phyloP scores from a whole-genome alignment of 257 asterid species.

The Solanum arcanum region DNA sequence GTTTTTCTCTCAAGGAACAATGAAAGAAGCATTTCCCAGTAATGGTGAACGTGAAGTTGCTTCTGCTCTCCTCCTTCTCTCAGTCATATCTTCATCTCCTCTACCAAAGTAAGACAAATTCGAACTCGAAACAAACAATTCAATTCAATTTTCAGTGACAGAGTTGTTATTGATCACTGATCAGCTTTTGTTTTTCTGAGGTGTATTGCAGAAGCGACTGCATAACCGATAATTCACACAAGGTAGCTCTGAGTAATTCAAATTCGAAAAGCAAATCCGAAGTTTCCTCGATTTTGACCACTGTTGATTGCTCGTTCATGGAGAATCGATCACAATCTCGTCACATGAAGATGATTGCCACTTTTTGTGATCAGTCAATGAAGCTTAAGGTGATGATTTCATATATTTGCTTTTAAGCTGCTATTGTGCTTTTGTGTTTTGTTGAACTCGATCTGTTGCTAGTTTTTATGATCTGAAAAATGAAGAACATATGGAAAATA shows the following conservation, averaged over 20 bases:
- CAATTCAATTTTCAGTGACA: not conserved
- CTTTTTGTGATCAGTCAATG: not conserved
- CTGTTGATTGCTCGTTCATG: not conserved
- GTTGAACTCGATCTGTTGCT: not conserved
- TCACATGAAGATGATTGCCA: not conserved
- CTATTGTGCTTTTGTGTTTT: not conserved
- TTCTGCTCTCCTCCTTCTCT: not conserved
- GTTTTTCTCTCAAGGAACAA: not conserved
- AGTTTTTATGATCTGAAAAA: not conserved
- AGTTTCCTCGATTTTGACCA: not conserved
- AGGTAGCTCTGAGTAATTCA: not conserved
- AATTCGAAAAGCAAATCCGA: not conserved
- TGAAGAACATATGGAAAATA: not conserved
- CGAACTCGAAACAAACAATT: not conserved
- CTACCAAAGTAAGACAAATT: not conserved
- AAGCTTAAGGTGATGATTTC: not conserved
- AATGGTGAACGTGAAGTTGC: not conserved
- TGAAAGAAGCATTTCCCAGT: slow-evolving; percentile 1
- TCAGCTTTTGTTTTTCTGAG: not conserved
- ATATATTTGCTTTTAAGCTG: not conserved
- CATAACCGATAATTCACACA: not conserved
- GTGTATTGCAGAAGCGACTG: not conserved
- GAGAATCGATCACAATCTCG: not conserved
- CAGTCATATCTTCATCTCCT: not conserved
- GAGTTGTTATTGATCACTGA: not conserved